Percentiles rank a stretch among this genome's conserved stretches.
phyloP scores from a whole-genome alignment of 257 asterid genomes.

The Solanum peruvianum region DNA sequence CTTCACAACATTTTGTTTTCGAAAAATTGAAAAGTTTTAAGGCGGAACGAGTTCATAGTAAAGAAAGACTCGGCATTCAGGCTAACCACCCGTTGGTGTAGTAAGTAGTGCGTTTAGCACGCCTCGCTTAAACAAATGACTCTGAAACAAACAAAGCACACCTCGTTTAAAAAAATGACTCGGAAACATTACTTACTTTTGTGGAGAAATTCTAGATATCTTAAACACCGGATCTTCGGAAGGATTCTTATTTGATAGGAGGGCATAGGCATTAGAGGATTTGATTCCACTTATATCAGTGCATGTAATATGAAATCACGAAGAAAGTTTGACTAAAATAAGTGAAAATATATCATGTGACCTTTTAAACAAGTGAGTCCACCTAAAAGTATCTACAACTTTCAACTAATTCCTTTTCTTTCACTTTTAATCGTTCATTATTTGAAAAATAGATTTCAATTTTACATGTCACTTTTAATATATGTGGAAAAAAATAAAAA shows the following conservation, averaged over 20 bases:
- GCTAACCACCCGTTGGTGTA: not conserved
- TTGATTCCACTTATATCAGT: no score
- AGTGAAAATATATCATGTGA: not conserved
- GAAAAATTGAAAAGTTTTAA: not conserved
- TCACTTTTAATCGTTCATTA: no score
- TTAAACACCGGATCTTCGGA: accelerated
- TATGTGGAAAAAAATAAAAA: accelerated
- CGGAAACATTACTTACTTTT: not conserved
- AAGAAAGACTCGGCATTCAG: not conserved
- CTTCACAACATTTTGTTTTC: not conserved
- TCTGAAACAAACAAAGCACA: not conserved
- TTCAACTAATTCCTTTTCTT: no score
- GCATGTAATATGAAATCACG: accelerated
- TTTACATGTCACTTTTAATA: no score
- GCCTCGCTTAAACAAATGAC: not conserved
- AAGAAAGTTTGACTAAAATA: not conserved
- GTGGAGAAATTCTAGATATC: not conserved
- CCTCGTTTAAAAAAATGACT: not conserved
- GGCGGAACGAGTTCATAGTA: not conserved
- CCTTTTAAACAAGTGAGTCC: not conserved
- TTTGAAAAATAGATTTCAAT: no score
- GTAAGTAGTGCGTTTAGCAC: not conserved
- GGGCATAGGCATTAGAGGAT: not conserved
- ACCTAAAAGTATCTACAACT: not conserved
- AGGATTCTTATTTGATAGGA: not conserved